phyloP scores from a whole-genome alignment of 2,329 filamentous ascomycete species.

The Alternaria viburni region DNA sequence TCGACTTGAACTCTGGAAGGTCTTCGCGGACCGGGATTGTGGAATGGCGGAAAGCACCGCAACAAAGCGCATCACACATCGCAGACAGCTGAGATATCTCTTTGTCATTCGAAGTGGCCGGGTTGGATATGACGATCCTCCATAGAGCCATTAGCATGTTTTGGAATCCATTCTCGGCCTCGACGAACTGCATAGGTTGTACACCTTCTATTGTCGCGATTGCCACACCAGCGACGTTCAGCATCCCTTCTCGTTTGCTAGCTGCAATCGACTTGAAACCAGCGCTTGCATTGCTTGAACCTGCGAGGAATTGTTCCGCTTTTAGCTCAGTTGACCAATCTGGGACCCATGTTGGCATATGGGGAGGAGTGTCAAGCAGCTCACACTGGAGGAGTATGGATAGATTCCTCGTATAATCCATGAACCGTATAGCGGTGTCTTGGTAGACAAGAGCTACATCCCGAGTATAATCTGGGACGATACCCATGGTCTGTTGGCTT shows the following conservation, averaged over 20 bases:
- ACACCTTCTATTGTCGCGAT: fast-evolving
- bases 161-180: fast-evolving
- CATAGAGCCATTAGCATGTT: fast-evolving
- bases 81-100: background rate
- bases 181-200: background rate
- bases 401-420: background rate
- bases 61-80: background rate
- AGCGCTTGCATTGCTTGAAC: background rate
- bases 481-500: fast-evolving
- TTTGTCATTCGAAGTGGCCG: fast-evolving
- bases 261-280: background rate
- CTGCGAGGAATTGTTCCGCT: too few relatives aligned
- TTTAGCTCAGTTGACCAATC: too few relatives aligned
- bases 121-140: fast-evolving
- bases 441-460: background rate
- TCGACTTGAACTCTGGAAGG: fast-evolving
- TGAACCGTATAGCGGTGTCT: background rate
- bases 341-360: background rate
- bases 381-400: background rate
- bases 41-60: fast-evolving
- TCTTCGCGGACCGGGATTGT: fast-evolving
- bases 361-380: background rate
- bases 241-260: background rate
- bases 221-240: background rate
- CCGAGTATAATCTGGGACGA: background rate